These are phyloP conservation scores for Aspergillus novoparasiticus DNA, from an alignment of 2,329 filamentous ascomycete species.

Conservation along the genomic window DNA sequence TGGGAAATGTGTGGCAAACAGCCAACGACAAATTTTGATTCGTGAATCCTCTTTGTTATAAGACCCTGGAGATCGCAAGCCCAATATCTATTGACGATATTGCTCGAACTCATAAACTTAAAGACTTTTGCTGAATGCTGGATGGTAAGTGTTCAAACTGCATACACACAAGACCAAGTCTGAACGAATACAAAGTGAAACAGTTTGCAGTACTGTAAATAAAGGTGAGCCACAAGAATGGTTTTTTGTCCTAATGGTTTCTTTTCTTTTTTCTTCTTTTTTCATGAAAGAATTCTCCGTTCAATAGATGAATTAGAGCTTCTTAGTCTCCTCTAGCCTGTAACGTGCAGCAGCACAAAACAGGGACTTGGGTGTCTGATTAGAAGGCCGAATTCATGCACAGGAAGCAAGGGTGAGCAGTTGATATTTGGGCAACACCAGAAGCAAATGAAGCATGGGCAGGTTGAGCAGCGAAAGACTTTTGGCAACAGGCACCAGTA, in stretches of 20 bases:
- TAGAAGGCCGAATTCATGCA: background rate
- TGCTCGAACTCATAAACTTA: conserved; percentile 29
- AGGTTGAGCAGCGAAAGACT: background rate
- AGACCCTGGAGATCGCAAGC: conserved; percentile 26
- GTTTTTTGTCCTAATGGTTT: background rate
- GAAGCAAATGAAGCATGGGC: background rate
- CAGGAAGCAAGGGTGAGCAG: background rate
- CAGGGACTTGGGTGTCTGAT: background rate
- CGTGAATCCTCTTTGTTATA: conserved; percentile 18
- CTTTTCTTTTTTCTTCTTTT: background rate
- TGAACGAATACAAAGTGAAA: conserved; percentile 33
- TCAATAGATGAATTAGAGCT: background rate
- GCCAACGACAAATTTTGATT: conserved; percentile 21
- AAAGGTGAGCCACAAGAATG: background rate
- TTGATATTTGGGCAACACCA: background rate
- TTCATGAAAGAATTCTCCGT: background rate
- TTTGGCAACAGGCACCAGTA: background rate
- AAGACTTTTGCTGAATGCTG: conserved; percentile 30
- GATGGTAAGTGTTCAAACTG: conserved; percentile 31
- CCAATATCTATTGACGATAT: conserved; percentile 29
- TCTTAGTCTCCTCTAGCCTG: background rate
- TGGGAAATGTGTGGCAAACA: conserved; percentile 17
- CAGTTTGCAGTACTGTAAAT: conserved; percentile 25
- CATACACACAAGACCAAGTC: conserved; percentile 37
- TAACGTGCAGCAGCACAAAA: background rate